Base-by-base conservation (phyloP, 371 early-diverging fungal species). In the Rhizopus stolonifer region DNA sequence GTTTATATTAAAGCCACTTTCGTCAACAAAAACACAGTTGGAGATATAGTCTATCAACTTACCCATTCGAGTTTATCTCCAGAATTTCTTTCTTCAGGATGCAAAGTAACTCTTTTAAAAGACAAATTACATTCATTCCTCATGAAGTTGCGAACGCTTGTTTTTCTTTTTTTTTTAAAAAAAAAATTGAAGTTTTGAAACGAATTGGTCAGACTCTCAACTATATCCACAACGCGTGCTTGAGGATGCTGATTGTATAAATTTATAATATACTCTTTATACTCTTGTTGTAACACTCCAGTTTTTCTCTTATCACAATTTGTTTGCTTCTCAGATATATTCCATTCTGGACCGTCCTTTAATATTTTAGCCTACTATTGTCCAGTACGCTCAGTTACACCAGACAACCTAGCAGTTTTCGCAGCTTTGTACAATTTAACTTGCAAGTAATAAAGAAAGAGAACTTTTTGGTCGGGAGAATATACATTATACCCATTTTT, bases 21-120 rank as follows among this genome's bases (percentile, higher is more conserved):
- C 47, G 18, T 47, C 48, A 33, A 47, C 5, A 47, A 47, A 47
- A 3, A 55, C 55, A 55, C 49, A 55, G 25, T 55, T 55, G 29
- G 29, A 29, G 29, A 29, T 2, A 38, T 38, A 38, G 18, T 15
- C 38, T n/a, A 38, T 38, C 17, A 5, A 38, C n/a, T 18, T 21
- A 18, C 11, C 43, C 22, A 21, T 22, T 42, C 43, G 19, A 43
- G 23, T 19, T 43, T 43, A 43, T 43, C 43, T 22, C 13, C 43
- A 43, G 43, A 43, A 23, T 43, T 43, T 43, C 43, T 43, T 22
- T 19, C 43, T 43, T 43, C 23, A 23, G 43, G 43, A 29, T 29
- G 29, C 29, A 29, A 29, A 29, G 29, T 29, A 29, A 29, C 17
- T 45, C 26, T 10, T 17, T n/a, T n/a, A n/a, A n/a, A n/a, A n/a